These are phyloP conservation scores for Suhomyces pyralidae DNA, from an alignment of 805 yeast species.

Conservation along the genomic window DNA sequence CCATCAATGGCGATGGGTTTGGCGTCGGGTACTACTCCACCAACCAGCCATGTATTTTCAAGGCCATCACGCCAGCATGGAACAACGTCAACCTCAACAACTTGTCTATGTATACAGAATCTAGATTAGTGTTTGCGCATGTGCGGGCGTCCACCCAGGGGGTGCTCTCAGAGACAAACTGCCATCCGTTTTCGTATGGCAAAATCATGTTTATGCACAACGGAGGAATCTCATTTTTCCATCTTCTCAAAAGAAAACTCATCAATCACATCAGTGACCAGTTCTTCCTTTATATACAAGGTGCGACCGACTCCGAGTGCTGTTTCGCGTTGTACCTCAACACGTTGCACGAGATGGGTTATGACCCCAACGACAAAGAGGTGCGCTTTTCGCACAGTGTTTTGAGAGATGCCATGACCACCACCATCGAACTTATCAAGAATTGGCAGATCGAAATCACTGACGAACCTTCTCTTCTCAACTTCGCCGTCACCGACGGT, in stretches of 20 bases:
- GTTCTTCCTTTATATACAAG: slow-evolving; percentile 79
- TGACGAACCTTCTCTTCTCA: slow-evolving; percentile 71
- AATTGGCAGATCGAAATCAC: slow-evolving; percentile 71
- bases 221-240: slow-evolving; percentile 80
- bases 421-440: slow-evolving; percentile 72
- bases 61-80: slow-evolving; percentile 98
- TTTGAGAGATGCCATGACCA: slow-evolving; percentile 64
- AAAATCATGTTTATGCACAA: slow-evolving; percentile 95
- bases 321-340: slow-evolving; percentile 87
- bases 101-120: slow-evolving; percentile 82
- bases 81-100: slow-evolving; percentile 87
- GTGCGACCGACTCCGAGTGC: slow-evolving; percentile 95
- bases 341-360: slow-evolving; percentile 70
- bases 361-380: slow-evolving; percentile 51
- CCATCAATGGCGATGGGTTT: slow-evolving; percentile 97
- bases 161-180: slow-evolving; percentile 88
- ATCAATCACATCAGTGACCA: slow-evolving; percentile 74
- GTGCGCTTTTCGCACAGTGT: slow-evolving; percentile 47
- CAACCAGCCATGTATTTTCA: slow-evolving; percentile 84
- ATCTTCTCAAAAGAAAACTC: slow-evolving; percentile 66
- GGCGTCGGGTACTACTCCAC: slow-evolving; percentile 86
- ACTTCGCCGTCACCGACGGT: slow-evolving; percentile 96
- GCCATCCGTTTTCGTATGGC: slow-evolving; percentile 92
- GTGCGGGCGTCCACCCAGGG: slow-evolving; percentile 97
- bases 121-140: slow-evolving; percentile 85